Base-by-base conservation (phyloP, 2,329 filamentous ascomycete genomes). In the Albifimbria verrucaria region DNA sequence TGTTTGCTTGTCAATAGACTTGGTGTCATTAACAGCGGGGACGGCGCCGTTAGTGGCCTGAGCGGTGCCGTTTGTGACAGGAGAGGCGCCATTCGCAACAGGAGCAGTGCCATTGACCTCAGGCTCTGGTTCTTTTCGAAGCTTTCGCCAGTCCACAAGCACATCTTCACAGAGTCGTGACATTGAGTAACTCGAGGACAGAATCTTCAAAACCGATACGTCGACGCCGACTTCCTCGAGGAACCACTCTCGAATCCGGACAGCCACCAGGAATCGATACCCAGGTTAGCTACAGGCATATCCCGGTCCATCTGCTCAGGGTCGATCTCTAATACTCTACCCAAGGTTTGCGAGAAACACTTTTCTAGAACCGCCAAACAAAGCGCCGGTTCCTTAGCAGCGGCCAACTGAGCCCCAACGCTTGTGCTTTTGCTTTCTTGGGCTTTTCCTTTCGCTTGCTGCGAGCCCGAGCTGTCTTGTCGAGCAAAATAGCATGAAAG, bases 141-240 rank as follows among this genome's bases (percentile, higher is more conserved):
- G n/a, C n/a, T n/a, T n/a, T n/a, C n/a, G n/a, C n/a, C n/a, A n/a
- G n/a, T n/a, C n/a, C n/a, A n/a, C n/a, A n/a, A n/a, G n/a, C n/a
- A n/a, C n/a, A n/a, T n/a, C n/a, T n/a, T n/a, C n/a, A n/a, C n/a
- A n/a, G n/a, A n/a, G n/a, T n/a, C n/a, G n/a, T n/a, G n/a, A n/a
- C n/a, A n/a, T n/a, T n/a, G n/a, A n/a, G n/a, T n/a, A n/a, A n/a
- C n/a, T n/a, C n/a, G n/a, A n/a, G n/a, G n/a, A n/a, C 15, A 77
- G 54, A 21, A 79, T 65, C 52, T 74, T 74, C 7, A 79, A 59
- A 0, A 78, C 70, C 0, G 75, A 70, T 2, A 79, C 63, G 48
- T 78, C 71, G 1, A 72, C 61, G 0, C 69, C 54, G 0, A 78
- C 41, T 42, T 72, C 64, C 51, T 75, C 76, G 22, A 71, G 45